These are phyloP conservation scores for Termitomyces sp. DNA, from an alignment of 768 basidiomycete species.

Conservation along the genomic window DNA sequence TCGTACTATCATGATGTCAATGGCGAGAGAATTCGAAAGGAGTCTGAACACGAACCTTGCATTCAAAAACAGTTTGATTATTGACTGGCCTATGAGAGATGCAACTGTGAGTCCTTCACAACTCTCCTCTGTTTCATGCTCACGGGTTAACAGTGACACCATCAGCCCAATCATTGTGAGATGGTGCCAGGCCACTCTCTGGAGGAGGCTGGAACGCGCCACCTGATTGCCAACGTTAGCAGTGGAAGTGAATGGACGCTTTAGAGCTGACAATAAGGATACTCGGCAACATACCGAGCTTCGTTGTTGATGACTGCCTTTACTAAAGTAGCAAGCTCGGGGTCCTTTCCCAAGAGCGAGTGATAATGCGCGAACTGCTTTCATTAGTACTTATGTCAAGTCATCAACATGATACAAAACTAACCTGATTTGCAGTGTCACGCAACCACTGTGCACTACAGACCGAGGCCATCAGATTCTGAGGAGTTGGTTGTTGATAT, in stretches of 20 bases:
- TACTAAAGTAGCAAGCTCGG: constrained; percentile 47
- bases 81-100: constrained; percentile 51
- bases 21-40: neutral
- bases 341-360: constrained; percentile 52
- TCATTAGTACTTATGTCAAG: constrained; percentile 5
- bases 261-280: constrained; percentile 66
- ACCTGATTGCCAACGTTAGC: constrained; percentile 24
- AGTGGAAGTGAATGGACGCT: neutral
- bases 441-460: constrained; percentile 79
- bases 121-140: constrained; percentile 19
- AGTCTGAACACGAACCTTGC: constrained; percentile 51
- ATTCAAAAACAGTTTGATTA: constrained; percentile 72
- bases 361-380: constrained; percentile 69
- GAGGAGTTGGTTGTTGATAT: neutral
- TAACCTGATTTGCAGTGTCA: constrained; percentile 75
- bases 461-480: constrained; percentile 1
- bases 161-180: constrained; percentile 67
- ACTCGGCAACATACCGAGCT: constrained; percentile 65
- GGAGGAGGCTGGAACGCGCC: constrained; percentile 80
- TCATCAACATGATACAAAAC: constrained; percentile 1
- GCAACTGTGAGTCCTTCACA: neutral
- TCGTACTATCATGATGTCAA: constrained; percentile 50
- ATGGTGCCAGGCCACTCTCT: constrained; percentile 62
- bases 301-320: constrained; percentile 85
- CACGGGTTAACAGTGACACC: constrained; percentile 74